A percentile compares a stretch with the other conserved stretches of the same genome.
phyloP scores from a whole-genome alignment of 2,329 filamentous ascomycete genomes.

The Cladosporium oxysporum region DNA sequence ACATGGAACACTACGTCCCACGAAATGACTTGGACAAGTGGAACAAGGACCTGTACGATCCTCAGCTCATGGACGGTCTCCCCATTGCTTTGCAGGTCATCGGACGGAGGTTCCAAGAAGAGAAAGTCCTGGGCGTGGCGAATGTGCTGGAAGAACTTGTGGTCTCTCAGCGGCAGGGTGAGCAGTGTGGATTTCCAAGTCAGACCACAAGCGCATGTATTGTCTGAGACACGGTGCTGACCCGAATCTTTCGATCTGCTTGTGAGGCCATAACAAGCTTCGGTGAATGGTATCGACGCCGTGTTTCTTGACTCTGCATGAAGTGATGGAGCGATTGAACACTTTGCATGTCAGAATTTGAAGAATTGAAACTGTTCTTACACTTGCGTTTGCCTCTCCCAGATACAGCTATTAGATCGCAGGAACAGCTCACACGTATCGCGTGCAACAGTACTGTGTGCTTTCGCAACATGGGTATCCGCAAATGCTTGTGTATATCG shows the following conservation, averaged over 20 bases:
- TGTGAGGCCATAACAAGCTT: no score
- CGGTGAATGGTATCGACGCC: no score
- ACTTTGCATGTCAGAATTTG: not conserved
- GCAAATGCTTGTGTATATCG: not conserved
- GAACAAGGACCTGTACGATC: constrained; percentile 66
- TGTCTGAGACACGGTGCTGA: no score
- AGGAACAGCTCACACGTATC: not conserved
- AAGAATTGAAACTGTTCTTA: not conserved
- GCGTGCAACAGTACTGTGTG: not conserved
- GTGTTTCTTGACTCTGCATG: no score
- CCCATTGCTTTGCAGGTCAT: constrained; percentile 82
- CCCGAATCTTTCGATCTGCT: no score
- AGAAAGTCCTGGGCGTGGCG: constrained; percentile 78
- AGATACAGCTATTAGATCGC: not conserved
- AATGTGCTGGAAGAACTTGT: not conserved
- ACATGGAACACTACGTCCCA: constrained; percentile 39
- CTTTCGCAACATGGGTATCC: not conserved
- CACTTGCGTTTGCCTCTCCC: not conserved
- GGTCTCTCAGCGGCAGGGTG: not conserved
- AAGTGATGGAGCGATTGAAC: not conserved
- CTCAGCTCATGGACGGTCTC: constrained; percentile 77
- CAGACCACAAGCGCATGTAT: no score
- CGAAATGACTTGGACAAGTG: constrained; percentile 54
- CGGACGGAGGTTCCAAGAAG: constrained; percentile 74
- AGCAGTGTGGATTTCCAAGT: no score